phyloP scores from a whole-genome alignment of 169 alveolate genomes.

The Cryptosporidium felis region DNA sequence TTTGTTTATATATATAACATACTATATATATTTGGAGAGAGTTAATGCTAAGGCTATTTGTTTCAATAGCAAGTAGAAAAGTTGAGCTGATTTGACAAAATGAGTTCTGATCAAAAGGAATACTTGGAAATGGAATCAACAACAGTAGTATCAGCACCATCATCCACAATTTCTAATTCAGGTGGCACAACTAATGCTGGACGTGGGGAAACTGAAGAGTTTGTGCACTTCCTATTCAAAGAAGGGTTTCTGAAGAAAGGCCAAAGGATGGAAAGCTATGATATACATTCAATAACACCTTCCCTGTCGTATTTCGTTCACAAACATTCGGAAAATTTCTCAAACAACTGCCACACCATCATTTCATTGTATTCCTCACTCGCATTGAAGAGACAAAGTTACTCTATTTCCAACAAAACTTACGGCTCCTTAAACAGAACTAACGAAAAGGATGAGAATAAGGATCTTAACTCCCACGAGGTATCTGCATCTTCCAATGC shows the following conservation, averaged over 20 bases:
- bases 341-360: slow-evolving; percentile 13
- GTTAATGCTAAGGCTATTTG: too few relatives aligned
- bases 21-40: too few relatives aligned
- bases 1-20: too few relatives aligned
- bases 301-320: slow-evolving; percentile 45
- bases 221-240: slow-evolving; percentile 34
- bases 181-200: neutral
- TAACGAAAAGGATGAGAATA: neutral
- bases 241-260: slow-evolving; percentile 38
- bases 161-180: neutral
- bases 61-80: too few relatives aligned
- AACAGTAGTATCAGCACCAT: too few relatives aligned
- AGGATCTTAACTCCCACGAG: neutral
- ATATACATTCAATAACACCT: slow-evolving; percentile 66
- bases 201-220: slow-evolving; percentile 48
- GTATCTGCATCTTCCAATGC: neutral
- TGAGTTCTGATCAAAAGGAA: neutral
- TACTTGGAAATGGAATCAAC: too few relatives aligned
- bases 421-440: neutral
- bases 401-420: neutral
- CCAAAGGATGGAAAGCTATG: slow-evolving; percentile 13
- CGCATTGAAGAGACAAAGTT: slow-evolving; percentile 3
- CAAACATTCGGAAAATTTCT: neutral
- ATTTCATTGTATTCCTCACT: slow-evolving; percentile 44
- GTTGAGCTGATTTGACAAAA: too few relatives aligned